Conservation (phyloP, 345 rosid species). For the Eucalyptus polyanthemos region DNA sequence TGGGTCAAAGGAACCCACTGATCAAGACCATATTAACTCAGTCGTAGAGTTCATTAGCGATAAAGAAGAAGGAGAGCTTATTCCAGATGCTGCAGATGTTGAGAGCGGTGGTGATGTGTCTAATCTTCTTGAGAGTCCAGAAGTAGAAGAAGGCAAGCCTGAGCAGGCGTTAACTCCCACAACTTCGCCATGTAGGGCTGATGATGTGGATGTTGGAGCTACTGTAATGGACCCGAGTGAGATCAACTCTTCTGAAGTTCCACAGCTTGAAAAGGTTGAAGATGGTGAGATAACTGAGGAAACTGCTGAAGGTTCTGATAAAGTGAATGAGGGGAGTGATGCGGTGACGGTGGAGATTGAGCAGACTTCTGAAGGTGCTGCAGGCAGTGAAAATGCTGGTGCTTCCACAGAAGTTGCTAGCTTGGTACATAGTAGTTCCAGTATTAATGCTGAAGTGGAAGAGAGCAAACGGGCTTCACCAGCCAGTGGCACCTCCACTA, state of each 20-base stretch:
- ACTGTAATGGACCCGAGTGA: conserved; percentile 25
- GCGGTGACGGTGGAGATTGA: conserved; percentile 20
- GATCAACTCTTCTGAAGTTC: conserved; percentile 19
- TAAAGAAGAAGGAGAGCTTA: conserved; percentile 84
- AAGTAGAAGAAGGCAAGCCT: conserved; percentile 30
- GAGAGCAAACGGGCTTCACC: conserved; percentile 43
- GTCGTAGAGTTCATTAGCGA: conserved; percentile 14
- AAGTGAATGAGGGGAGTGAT: conserved; percentile 28
- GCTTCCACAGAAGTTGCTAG: not conserved
- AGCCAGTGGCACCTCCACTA: conserved; percentile 17
- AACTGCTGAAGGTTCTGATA: conserved; percentile 39
- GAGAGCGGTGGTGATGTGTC: conserved; percentile 36
- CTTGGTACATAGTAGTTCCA: conserved; percentile 10
- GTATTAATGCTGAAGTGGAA: conserved; percentile 20
- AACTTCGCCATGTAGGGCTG: conserved; percentile 57
- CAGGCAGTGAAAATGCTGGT: conserved; percentile 2
- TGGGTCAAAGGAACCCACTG: conserved; percentile 27
- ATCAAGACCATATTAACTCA: not conserved
- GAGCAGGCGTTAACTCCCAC: conserved; percentile 36
- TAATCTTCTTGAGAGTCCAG: conserved; percentile 34
- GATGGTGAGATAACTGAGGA: conserved; percentile 46
- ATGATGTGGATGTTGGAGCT: conserved; percentile 18
- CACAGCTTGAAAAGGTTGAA: conserved; percentile 51
- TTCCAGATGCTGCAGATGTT: conserved; percentile 45
- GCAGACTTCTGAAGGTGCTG: not conserved